Conservation (phyloP, 2,329 filamentous ascomycete genomes). For the Didymella pinodella region DNA sequence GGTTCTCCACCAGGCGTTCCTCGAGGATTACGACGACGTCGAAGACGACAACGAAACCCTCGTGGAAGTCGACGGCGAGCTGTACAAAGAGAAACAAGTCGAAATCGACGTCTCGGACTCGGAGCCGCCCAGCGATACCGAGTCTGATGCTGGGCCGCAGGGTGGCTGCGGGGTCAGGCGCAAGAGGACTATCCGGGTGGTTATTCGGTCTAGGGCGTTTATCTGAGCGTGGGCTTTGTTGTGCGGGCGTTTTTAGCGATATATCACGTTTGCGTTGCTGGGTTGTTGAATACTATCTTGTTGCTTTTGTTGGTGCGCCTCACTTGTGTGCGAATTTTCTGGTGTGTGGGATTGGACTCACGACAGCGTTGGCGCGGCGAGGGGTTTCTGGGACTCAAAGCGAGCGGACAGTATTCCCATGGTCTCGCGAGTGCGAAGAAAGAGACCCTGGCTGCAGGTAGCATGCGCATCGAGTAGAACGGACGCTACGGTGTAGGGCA, state of each 20-base stretch:
- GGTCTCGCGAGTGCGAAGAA: no score
- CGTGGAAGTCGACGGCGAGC: conserved; percentile 22
- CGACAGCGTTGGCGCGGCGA: no score
- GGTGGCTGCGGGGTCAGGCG: conserved; percentile 34
- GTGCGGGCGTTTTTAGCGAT: conserved; percentile 18
- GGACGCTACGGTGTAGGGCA: no score
- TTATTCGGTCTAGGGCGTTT: conserved; percentile 49
- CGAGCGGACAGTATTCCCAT: no score
- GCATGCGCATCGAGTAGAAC: no score
- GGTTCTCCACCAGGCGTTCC: conserved; percentile 27
- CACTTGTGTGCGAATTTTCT: not conserved
- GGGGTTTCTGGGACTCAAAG: no score
- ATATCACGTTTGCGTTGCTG: conserved; percentile 16
- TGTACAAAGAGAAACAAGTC: conserved; percentile 27
- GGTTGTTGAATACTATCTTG: not conserved
- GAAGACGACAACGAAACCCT: conserved; percentile 19
- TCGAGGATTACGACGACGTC: conserved; percentile 19
- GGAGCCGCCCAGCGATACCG: conserved; percentile 27
- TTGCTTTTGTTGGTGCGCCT: not conserved
- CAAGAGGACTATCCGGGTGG: conserved; percentile 42
- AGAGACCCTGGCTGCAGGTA: no score
- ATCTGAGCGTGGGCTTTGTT: conserved; percentile 26
- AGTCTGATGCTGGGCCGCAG: conserved; percentile 24
- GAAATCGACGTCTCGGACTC: conserved; percentile 34
- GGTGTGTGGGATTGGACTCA: no score